A percentile compares a stretch with the other conserved stretches of the same genome.
Conservation (phyloP, 495 filamentous ascomycete species). For the Penicillium ucsense region DNA sequence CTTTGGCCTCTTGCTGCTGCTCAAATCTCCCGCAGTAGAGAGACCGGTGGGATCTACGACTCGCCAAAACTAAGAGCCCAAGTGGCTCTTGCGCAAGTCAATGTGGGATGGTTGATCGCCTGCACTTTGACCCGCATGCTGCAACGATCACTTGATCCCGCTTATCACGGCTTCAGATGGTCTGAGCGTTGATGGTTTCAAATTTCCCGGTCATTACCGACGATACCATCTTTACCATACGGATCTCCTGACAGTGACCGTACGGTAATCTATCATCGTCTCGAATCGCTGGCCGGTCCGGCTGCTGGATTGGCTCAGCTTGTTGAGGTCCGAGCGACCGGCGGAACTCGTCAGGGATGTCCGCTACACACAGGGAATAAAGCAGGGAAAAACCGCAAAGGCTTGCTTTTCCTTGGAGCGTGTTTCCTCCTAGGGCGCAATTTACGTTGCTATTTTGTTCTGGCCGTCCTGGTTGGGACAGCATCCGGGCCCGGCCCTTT, state of each 20-base stretch:
- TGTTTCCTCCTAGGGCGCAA: background rate
- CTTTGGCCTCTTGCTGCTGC: conserved; percentile 13
- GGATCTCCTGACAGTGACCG: conserved; percentile 8
- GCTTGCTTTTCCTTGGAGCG: no score
- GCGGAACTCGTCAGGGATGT: background rate
- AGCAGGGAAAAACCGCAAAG: conserved; percentile 6
- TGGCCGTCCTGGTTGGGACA: conserved; percentile 6
- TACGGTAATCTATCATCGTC: conserved; percentile 28
- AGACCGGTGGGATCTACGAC: conserved; percentile 27
- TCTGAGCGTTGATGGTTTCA: background rate
- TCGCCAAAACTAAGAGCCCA: conserved; percentile 28
- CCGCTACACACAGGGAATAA: background rate
- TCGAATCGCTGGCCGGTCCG: conserved; percentile 13
- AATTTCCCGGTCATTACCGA: background rate
- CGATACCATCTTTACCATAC: conserved; percentile 24
- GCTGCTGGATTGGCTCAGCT: conserved; percentile 14
- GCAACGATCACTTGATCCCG: conserved; percentile 59
- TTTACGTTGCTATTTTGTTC: conserved; percentile 6
- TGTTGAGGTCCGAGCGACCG: conserved; percentile 15
- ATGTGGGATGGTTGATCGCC: conserved; percentile 23
- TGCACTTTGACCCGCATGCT: conserved; percentile 45
- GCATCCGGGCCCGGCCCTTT: conserved; percentile 36
- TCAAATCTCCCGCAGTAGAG: conserved; percentile 25
- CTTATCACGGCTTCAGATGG: background rate
- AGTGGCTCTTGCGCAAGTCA: conserved; percentile 21